These are phyloP conservation scores for Annulohypoxylon maeteangense DNA, from an alignment of 495 filamentous ascomycete genomes.

Conservation along the genomic window DNA sequence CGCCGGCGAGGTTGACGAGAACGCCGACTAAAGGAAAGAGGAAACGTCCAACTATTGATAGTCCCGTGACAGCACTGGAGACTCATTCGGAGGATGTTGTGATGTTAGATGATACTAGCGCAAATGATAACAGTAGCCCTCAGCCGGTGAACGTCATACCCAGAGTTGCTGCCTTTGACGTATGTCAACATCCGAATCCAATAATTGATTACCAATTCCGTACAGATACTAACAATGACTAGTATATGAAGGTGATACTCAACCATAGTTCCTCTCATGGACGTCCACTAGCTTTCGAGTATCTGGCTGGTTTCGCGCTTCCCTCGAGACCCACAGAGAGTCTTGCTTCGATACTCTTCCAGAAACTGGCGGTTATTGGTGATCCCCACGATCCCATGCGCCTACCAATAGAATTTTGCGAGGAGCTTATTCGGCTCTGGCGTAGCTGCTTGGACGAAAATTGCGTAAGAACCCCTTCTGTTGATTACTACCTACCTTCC, in stretches of 20 bases:
- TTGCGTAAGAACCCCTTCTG: constrained; percentile 26
- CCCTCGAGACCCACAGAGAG: constrained; percentile 53
- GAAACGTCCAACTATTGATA: constrained; percentile 62
- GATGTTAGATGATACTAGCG: constrained; percentile 38
- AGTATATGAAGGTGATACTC: constrained; percentile 58
- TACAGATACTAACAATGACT: constrained; percentile 27
- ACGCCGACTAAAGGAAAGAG: constrained; percentile 62
- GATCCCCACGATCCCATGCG: constrained; percentile 49
- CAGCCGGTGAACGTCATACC: constrained; percentile 26
- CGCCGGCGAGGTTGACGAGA: constrained; percentile 39
- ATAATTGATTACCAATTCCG: not conserved
- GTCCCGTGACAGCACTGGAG: constrained; percentile 61
- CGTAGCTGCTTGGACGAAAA: constrained; percentile 54
- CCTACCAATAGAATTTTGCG: constrained; percentile 57
- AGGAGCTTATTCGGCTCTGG: constrained; percentile 58
- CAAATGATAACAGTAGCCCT: constrained; percentile 19
- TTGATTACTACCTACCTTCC: not conserved
- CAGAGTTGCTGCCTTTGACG: constrained; percentile 48
- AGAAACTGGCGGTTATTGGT: constrained; percentile 53
- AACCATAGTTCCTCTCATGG: constrained; percentile 52
- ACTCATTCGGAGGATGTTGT: constrained; percentile 51
- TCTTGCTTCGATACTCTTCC: constrained; percentile 57
- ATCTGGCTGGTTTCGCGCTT: constrained; percentile 53
- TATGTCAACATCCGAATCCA: constrained; percentile 31
- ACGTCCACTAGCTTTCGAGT: constrained; percentile 55